These are phyloP conservation scores for Calvatia gigantea DNA, from an alignment of 768 basidiomycete genomes.

Conservation along the genomic window DNA sequence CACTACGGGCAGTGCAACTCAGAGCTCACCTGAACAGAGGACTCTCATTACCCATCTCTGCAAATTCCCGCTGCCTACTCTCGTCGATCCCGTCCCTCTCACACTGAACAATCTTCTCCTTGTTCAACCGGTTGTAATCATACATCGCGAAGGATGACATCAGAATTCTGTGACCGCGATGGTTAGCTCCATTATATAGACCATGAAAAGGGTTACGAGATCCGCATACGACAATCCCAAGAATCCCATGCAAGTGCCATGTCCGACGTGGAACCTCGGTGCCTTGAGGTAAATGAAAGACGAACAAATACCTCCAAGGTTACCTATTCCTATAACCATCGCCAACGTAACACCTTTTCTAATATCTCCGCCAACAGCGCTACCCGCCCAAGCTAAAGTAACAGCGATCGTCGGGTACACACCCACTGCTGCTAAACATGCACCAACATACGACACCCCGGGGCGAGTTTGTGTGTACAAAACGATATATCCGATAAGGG, in stretches of 20 bases:
- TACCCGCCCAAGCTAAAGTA: constrained; percentile 50
- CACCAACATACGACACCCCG: constrained; percentile 42
- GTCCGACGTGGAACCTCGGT: constrained; percentile 35
- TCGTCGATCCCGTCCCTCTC: constrained; percentile 38
- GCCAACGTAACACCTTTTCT: constrained; percentile 42
- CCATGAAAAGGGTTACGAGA: not conserved
- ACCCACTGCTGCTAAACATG: constrained; percentile 48
- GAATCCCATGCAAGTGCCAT: constrained; percentile 30
- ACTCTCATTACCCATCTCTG: constrained; percentile 48
- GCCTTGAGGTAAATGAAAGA: constrained; percentile 37
- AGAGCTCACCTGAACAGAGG: constrained; percentile 49
- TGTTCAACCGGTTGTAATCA: constrained; percentile 47
- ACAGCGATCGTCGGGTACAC: constrained; percentile 49
- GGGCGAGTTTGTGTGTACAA: constrained; percentile 34
- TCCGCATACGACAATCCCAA: constrained; percentile 28
- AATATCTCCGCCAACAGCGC: constrained; percentile 53
- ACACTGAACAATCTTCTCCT: constrained; percentile 43
- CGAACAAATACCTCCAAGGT: constrained; percentile 45
- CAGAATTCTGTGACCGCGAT: constrained; percentile 24
- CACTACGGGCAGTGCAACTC: not conserved
- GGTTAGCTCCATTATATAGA: not conserved
- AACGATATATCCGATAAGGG: constrained; percentile 50
- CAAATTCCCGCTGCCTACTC: constrained; percentile 36
- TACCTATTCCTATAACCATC: constrained; percentile 51
- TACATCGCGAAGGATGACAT: constrained; percentile 42